Conservation (phyloP, 2,329 filamentous ascomycete species). For the Tolypocladium ovalisporum region DNA sequence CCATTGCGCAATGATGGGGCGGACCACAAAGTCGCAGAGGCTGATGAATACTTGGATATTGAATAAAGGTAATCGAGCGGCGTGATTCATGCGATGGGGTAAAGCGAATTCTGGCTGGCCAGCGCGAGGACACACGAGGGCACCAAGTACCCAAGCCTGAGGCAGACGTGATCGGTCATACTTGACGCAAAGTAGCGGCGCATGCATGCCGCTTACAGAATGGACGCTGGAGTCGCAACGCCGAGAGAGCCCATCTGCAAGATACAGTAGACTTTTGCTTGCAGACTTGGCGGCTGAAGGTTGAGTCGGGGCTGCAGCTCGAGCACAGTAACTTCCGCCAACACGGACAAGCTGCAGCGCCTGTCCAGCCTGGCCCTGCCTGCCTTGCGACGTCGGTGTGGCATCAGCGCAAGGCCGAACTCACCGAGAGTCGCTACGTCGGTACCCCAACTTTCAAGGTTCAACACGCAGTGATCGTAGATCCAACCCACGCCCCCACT, state of each 20-base stretch:
- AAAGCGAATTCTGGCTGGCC: background rate
- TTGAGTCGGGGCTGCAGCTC: background rate
- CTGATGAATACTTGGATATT: too few species aligned
- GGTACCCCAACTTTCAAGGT: background rate
- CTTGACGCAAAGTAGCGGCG: background rate
- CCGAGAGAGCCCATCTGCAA: background rate
- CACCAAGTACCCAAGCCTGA: background rate
- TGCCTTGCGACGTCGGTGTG: background rate
- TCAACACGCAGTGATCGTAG: background rate
- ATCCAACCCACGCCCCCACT: background rate
- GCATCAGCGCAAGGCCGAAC: background rate
- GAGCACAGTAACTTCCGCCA: background rate
- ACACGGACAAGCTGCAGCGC: background rate
- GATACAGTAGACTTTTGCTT: background rate
- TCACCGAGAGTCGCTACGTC: background rate
- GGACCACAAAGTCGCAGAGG: too few species aligned
- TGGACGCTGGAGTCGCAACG: background rate
- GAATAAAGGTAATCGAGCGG: too few species aligned
- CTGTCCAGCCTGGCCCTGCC: background rate
- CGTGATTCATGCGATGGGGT: background rate
- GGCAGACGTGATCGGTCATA: background rate
- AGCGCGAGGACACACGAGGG: background rate
- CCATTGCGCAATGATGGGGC: background rate
- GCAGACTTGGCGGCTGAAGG: background rate
- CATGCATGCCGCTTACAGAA: background rate